These are phyloP conservation scores for Meyerozyma elateridarum DNA, from an alignment of 1,139 yeast genomes.

Conservation along the genomic window DNA sequence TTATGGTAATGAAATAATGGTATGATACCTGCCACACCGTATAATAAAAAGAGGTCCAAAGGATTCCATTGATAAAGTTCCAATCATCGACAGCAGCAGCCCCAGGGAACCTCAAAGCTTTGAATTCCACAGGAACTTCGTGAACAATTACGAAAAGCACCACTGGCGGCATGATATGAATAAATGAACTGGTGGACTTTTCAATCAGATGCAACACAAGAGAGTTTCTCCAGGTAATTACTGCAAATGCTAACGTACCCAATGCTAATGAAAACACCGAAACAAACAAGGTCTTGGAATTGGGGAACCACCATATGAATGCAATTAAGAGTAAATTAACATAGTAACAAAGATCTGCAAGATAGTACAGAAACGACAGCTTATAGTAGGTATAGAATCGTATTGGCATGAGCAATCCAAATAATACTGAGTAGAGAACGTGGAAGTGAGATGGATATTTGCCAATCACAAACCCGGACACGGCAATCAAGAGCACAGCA, in stretches of 20 bases:
- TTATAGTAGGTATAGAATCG: slow-evolving; percentile 80
- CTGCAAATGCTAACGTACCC: slow-evolving; percentile 92
- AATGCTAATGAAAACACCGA: slow-evolving; percentile 82
- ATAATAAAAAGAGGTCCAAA: slow-evolving; percentile 80
- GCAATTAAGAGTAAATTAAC: slow-evolving; percentile 68
- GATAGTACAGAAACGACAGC: slow-evolving; percentile 72
- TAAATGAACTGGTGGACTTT: slow-evolving; percentile 88
- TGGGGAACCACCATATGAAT: slow-evolving; percentile 81
- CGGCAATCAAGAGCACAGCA: slow-evolving; percentile 64
- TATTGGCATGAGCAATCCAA: slow-evolving; percentile 71
- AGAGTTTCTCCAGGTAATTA: slow-evolving; percentile 93
- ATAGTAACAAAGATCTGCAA: slow-evolving; percentile 92
- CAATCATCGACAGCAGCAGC: slow-evolving; percentile 63
- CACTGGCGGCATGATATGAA: slow-evolving; percentile 87
- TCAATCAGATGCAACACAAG: slow-evolving; percentile 88
- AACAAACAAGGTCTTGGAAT: slow-evolving; percentile 65
- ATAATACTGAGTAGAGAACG: slow-evolving; percentile 61
- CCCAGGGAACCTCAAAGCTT: slow-evolving; percentile 68
- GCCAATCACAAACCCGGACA: slow-evolving; percentile 75
- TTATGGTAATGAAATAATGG: slow-evolving; percentile 87
- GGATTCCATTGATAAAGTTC: slow-evolving; percentile 66
- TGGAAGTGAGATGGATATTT: slow-evolving; percentile 75
- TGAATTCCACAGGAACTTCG: slow-evolving; percentile 56
- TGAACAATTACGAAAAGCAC: slow-evolving; percentile 87
- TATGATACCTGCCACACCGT: slow-evolving; percentile 88